Conservation (phyloP, 306 rosid species). For the Vigna angularis region DNA sequence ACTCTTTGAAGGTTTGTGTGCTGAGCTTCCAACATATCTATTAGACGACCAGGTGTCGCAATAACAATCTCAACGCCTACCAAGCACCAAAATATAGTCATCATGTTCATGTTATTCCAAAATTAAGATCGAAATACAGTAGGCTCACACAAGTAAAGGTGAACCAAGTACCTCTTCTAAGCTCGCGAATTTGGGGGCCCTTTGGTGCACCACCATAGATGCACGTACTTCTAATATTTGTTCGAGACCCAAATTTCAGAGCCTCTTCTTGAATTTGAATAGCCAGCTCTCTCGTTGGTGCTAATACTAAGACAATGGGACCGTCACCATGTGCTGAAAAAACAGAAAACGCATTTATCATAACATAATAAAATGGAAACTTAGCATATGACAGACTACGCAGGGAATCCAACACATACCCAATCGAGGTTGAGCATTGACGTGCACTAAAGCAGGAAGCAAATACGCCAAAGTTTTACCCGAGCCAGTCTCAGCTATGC, state of each 20-base stretch:
- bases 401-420: conserved; percentile 53
- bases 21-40: conserved; percentile 97
- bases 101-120: conserved; percentile 29
- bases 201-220: conserved; percentile 97
- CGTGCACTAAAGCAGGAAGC: conserved; percentile 89
- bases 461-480: conserved; percentile 94
- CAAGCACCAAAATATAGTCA: conserved; percentile 35
- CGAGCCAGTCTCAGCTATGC: conserved; percentile 99
- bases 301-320: conserved; percentile 84
- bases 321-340: conserved; percentile 82
- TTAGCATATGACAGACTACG: background rate
- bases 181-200: conserved; percentile 98
- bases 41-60: conserved; percentile 96
- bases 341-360: conserved; percentile 34
- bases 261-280: conserved; percentile 96
- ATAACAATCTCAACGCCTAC: conserved; percentile 92
- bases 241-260: conserved; percentile 66
- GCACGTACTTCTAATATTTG: conserved; percentile 76
- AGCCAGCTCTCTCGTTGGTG: conserved; percentile 95
- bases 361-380: conserved; percentile 23
- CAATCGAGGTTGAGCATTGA: conserved; percentile 88
- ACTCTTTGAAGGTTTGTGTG: conserved; percentile 90
- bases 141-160: background rate
- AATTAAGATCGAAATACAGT: conserved; percentile 1
- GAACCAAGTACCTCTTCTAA: conserved; percentile 65